Evolutionary conservation across 1,284 basidiomycete genomes (phyloP), one percentile per base, ranked within the genome.

Genomic region (Phellopilus nigrolimitatus): DNA sequence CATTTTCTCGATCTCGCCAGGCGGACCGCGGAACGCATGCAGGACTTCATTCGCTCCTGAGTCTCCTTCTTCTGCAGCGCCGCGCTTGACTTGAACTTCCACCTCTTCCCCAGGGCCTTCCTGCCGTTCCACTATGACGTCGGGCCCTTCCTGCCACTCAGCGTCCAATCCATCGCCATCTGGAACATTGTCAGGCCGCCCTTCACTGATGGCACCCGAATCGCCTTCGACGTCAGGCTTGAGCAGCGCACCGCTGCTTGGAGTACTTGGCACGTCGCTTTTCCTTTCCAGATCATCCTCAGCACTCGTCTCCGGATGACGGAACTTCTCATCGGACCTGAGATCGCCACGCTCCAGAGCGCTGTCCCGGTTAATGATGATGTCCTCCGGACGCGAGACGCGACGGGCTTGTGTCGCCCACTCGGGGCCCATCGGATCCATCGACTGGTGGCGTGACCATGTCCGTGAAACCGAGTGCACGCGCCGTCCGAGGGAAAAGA

Each of bases 401-500:
- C 81, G 73, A 34, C 80, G 76, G n/a, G 85, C 84, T 57, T 88
- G 81, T 38, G 80, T 83, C 9, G 88, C 78, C 93, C 93, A 89
- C 36, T 84, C 82, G 3, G 85, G 81, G 36, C 30, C 48, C 17
- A 66, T 60, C 5, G 69, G 66, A 49, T 74, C 72, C 59, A 76
- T 69, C 1, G 78, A 80, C 55, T 76, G 74, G 57, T 82, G 80
- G 36, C 84, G 75, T 2, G 85, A 86, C 86, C 91, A 94, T 7
- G 92, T 94, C 53, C 89, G 78, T 5, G 89, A 88, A 52, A 94
- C 88, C 12, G 88, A 84, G 65, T 94, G 91, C 5, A 97, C 91
- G 27, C 91, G 82, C 25, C 89, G 78, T 10, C 92, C 87, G 25
- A 97, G 80, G 22, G 91, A 91, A 73, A 97, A 94, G 67, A 88